Conservation (phyloP, 257 asterid species). For the Forsythia viridissima region DNA sequence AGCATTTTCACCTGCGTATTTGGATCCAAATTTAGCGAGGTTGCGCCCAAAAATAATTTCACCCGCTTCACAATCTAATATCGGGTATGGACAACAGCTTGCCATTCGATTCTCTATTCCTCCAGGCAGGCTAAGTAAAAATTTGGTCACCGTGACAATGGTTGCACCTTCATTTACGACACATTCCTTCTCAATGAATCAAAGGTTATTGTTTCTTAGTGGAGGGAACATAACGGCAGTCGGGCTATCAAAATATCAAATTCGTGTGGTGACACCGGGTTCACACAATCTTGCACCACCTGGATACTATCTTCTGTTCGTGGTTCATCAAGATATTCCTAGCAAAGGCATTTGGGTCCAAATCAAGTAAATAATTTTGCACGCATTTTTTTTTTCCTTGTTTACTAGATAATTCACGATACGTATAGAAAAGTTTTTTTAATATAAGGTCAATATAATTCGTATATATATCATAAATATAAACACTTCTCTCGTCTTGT, state of each 20-base stretch:
- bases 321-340: slow-evolving; percentile 48
- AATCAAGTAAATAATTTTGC: slow-evolving; percentile 10
- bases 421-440: too few relatives aligned
- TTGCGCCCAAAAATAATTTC: slow-evolving; percentile 38
- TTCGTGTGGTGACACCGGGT: slow-evolving; percentile 21
- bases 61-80: slow-evolving; percentile 29
- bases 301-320: slow-evolving; percentile 52
- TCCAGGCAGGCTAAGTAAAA: slow-evolving; percentile 4
- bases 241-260: slow-evolving; percentile 26
- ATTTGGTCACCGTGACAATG: slow-evolving; percentile 40
- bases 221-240: slow-evolving; percentile 15
- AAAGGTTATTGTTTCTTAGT: slow-evolving; percentile 41
- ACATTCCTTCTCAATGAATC: slow-evolving; percentile 57
- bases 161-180: slow-evolving; percentile 50
- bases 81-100: slow-evolving; percentile 19
- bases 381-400: neutral
- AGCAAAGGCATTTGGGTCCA: slow-evolving; percentile 56
- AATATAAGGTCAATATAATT: too few relatives aligned
- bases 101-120: slow-evolving; percentile 27
- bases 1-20: slow-evolving; percentile 50
- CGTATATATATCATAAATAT: too few relatives aligned
- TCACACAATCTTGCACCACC: slow-evolving; percentile 50
- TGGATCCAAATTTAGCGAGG: slow-evolving; percentile 16
- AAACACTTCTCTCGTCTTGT: too few relatives aligned
- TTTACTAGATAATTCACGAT: neutral